Conservation (phyloP, 768 basidiomycete species). For the Gloeopeniophorella convolvens region DNA sequence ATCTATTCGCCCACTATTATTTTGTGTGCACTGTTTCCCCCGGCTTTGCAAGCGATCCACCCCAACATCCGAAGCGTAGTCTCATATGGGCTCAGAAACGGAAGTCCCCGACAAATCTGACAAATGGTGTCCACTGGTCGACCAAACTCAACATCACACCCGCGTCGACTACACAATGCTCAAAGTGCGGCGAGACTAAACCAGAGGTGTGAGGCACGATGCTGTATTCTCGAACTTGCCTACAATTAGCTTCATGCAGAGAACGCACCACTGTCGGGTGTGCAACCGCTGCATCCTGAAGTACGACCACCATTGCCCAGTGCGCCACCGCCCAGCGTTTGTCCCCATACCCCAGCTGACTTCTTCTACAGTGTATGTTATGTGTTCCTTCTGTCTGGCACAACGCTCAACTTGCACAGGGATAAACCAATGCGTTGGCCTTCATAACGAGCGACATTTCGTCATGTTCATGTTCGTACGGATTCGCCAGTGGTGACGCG, state of each 20-base stretch:
- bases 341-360: constrained; percentile 3
- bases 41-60: constrained; percentile 67
- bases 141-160: constrained; percentile 43
- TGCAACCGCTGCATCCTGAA: constrained; percentile 88
- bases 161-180: constrained; percentile 29
- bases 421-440: constrained; percentile 96
- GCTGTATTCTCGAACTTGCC: background rate
- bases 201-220: constrained; percentile 12
- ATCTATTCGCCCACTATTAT: constrained; percentile 80
- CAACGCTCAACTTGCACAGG: constrained; percentile 39
- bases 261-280: constrained; percentile 89
- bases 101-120: constrained; percentile 23
- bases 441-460: constrained; percentile 95
- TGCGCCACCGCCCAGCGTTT: constrained; percentile 36
- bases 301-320: constrained; percentile 89
- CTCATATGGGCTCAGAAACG: constrained; percentile 53
- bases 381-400: background rate
- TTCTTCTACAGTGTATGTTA: constrained; percentile 11
- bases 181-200: constrained; percentile 17
- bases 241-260: constrained; percentile 38
- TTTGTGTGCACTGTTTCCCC: constrained; percentile 74
- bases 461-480: constrained; percentile 80
- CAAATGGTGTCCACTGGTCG: constrained; percentile 46
- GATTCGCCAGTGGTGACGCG: background rate
- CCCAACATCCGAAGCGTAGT: constrained; percentile 33